phyloP scores from a whole-genome alignment of 371 early-diverging fungal genomes.

The Haplosporangium sp. region DNA sequence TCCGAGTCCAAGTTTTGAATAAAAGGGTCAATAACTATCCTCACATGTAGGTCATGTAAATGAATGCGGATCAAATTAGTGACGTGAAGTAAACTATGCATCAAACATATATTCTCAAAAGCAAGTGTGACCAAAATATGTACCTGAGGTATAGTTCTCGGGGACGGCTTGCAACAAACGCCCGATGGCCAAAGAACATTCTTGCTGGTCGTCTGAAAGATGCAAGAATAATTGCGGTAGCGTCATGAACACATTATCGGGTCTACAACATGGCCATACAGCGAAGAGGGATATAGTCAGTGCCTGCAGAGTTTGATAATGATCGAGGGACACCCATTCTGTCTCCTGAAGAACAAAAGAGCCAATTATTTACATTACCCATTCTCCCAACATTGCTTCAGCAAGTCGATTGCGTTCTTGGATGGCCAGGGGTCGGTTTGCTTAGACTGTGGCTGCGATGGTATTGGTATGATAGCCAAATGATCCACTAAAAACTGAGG shows the following conservation, averaged over 20 bases:
- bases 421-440: background rate
- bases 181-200: constrained; percentile 36
- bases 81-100: background rate
- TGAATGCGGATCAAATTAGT: background rate
- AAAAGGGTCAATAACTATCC: constrained; percentile 39
- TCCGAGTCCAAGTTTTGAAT: constrained; percentile 29
- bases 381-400: constrained; percentile 38
- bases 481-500: constrained; percentile 42
- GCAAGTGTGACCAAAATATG: no score
- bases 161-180: constrained; percentile 35
- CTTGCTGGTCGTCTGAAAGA: constrained; percentile 29
- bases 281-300: background rate
- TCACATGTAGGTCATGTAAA: background rate
- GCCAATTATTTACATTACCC: constrained; percentile 11
- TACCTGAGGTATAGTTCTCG: constrained; percentile 30
- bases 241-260: constrained; percentile 40
- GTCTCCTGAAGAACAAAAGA: background rate
- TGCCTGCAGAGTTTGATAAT: background rate
- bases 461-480: constrained; percentile 27
- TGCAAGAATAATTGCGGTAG: constrained; percentile 32
- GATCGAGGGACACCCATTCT: background rate
- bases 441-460: background rate
- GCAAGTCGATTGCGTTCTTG: constrained; percentile 23
- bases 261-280: constrained; percentile 8
- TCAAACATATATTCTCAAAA: no score